Conservation (phyloP, 2,329 filamentous ascomycete species). For the Botrytis elliptica region DNA sequence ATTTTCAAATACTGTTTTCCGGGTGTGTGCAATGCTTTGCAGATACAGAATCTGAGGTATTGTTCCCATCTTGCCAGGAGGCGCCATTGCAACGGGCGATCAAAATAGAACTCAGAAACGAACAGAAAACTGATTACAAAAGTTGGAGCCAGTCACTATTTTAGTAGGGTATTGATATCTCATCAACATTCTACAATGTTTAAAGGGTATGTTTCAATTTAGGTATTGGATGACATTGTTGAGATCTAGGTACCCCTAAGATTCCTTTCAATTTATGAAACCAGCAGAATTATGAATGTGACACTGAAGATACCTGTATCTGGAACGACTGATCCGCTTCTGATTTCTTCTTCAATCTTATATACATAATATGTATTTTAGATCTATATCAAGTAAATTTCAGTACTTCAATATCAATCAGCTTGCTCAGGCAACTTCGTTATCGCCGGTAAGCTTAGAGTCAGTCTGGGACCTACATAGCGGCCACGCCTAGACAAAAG, state of each 20-base stretch:
- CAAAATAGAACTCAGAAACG: neutral
- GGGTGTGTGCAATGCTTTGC: neutral
- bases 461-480: neutral
- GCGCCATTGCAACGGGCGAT: neutral
- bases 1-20: neutral
- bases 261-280: neutral
- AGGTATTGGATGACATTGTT: neutral
- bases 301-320: neutral
- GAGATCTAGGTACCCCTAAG: neutral
- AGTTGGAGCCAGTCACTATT: neutral
- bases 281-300: too few relatives aligned
- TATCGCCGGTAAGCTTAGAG: neutral
- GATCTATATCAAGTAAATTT: neutral
- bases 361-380: neutral
- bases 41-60: neutral
- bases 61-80: neutral
- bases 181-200: neutral
- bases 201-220: neutral
- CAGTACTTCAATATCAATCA: neutral
- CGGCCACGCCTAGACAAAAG: neutral
- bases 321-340: neutral
- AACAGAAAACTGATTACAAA: neutral
- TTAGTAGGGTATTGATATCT: neutral
- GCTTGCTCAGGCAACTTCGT: neutral
- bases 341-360: neutral